Base-by-base conservation (phyloP, 495 filamentous ascomycete genomes). In the Trichoderma reesei region DNA sequence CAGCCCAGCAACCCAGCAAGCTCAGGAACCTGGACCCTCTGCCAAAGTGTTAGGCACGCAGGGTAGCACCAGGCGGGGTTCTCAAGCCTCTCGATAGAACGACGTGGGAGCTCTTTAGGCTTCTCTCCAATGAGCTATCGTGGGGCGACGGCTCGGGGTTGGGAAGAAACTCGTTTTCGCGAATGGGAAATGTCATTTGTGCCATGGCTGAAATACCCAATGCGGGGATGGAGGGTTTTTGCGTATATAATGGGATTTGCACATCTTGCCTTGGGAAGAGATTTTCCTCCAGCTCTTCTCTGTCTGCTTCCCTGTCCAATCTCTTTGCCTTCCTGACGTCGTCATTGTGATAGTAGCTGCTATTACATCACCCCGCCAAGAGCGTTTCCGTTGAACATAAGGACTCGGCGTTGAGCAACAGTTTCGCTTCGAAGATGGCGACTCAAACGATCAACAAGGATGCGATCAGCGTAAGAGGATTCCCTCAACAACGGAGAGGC, bases 361-460 rank as follows among this genome's bases (percentile, higher is more conserved):
- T 13, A 26, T 10, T 18, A 26, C 8, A 10, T 10, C 34, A 56
- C 51, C 51, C 51, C 51, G 51, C 51, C 51, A 56, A 56, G 11
- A 11, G 20, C 14, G 20, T 33, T 13, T 31, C 14, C 26, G 4
- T 56, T 33, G n/a, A 3, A 26, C 46, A 26, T 14, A 34, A 54
- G 26, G 16, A 14, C 16, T 34, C 51, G 11, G 51, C 20, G 34
- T 10, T n/a, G 18, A 26, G 26, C 26, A 26, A 26, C 26, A 26
- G 26, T 26, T 26, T 26, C 26, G 26, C 26, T n/a, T 34, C 9
- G 31, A 34, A 34, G 26, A 56, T 56, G 51, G 51, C 51, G 31
- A 56, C 51, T 31, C 51, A 56, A 34, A 56, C 51, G 7, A 34
- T 56, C 34, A 56, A 56, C 51, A 56, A 56, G 51, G 51, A 56